Percentiles rank a stretch among this genome's conserved stretches.
Conservation (phyloP, 371 early-diverging fungal genomes). For the Mucor mucedo region DNA sequence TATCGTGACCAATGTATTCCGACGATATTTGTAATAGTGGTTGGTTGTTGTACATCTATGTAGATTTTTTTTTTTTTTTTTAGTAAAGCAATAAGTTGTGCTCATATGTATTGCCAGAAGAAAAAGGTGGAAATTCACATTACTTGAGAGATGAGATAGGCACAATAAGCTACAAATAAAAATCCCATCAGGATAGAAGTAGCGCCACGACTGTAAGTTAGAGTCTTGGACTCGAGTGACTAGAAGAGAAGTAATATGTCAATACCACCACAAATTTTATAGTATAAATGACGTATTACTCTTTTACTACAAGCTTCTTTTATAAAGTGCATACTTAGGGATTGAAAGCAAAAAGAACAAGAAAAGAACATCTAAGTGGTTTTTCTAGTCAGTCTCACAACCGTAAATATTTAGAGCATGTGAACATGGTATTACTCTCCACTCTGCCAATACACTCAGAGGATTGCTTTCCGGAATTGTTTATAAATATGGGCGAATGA, state of each 20-base stretch:
- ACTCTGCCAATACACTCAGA: too few species aligned
- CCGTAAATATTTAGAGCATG: too few species aligned
- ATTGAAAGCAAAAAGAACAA: not conserved
- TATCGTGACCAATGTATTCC: slow-evolving; percentile 23
- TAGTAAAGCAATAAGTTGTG: too few species aligned
- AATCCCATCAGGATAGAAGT: slow-evolving; percentile 34
- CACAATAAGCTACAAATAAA: slow-evolving; percentile 36
- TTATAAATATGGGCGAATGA: too few species aligned
- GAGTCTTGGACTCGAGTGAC: slow-evolving; percentile 38
- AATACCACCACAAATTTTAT: too few species aligned
- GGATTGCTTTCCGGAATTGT: too few species aligned
- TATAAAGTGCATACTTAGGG: slow-evolving; percentile 37
- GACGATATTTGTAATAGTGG: slow-evolving; percentile 40
- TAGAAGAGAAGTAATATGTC: not conserved
- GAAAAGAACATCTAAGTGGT: not conserved
- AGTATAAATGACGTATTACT: slow-evolving; percentile 15
- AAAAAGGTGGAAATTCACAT: not conserved
- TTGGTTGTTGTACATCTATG: slow-evolving; percentile 34
- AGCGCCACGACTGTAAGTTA: slow-evolving; percentile 32
- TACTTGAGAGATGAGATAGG: slow-evolving; percentile 34
- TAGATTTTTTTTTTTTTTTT: too few species aligned
- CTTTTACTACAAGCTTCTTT: slow-evolving; percentile 44
- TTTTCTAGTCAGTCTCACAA: too few species aligned
- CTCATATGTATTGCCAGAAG: too few species aligned
- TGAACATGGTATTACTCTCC: too few species aligned